Conservation (phyloP, 2,329 filamentous ascomycete genomes). For the Trichoderma oligosporum region DNA sequence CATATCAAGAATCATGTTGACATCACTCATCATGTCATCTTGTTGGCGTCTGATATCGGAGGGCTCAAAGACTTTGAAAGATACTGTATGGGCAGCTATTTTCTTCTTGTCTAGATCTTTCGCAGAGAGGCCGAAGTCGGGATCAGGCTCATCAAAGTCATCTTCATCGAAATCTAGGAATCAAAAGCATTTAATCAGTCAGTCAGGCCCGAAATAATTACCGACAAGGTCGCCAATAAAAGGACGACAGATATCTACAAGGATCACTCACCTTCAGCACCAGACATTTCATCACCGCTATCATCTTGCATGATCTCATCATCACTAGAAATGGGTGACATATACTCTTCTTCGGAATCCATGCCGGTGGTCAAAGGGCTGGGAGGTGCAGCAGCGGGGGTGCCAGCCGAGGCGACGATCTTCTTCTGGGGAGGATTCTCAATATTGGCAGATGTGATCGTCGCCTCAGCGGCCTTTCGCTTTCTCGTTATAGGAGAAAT, state of each 20-base stretch:
- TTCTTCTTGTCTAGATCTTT: constrained; percentile 67
- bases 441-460: constrained; percentile 46
- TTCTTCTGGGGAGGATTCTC: constrained; percentile 49
- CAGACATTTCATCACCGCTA: constrained; percentile 67
- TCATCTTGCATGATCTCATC: constrained; percentile 72
- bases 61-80: constrained; percentile 77
- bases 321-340: constrained; percentile 74
- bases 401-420: constrained; percentile 53
- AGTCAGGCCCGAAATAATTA: constrained; percentile 1
- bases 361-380: constrained; percentile 63
- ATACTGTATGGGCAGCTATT: constrained; percentile 75
- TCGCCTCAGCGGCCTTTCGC: constrained; percentile 64
- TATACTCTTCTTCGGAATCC: constrained; percentile 95
- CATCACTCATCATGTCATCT: constrained; percentile 79
- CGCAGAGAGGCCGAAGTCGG: constrained; percentile 47
- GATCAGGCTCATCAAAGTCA: constrained; percentile 56
- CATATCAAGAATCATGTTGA: constrained; percentile 86
- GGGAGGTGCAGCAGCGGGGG: constrained; percentile 44
- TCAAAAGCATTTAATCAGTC: constrained; percentile 22
- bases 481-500: constrained; percentile 59
- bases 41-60: constrained; percentile 81
- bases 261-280: constrained; percentile 45
- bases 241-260: constrained; percentile 16
- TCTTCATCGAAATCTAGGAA: constrained; percentile 51
- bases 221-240: constrained; percentile 1